Percentiles rank a stretch among this genome's conserved stretches.
Evolutionary conservation across 108 stramenopile genomes (phyloP).

Genomic region (Nannochloropsis salina): DNA sequence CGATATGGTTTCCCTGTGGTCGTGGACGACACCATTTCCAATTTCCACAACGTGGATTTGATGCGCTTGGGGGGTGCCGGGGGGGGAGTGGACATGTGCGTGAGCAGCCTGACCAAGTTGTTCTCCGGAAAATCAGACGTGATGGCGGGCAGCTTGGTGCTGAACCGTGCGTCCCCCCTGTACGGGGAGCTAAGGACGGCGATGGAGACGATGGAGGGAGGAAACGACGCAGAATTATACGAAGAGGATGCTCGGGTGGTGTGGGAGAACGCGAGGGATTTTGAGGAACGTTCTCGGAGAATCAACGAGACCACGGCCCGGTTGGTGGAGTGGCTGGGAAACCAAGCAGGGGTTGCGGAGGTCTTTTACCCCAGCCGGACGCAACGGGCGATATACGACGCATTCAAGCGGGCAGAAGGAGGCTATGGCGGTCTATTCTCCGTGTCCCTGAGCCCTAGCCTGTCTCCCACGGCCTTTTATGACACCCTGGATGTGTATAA

Average conservation of each 20-base stretch:
- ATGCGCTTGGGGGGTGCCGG: slow-evolving; percentile 31
- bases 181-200: slow-evolving; percentile 3
- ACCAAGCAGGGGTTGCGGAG: slow-evolving; percentile 55
- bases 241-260: slow-evolving; percentile 57
- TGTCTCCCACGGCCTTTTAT: slow-evolving; percentile 65
- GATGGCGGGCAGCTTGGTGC: slow-evolving; percentile 59
- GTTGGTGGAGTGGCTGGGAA: slow-evolving; percentile 53
- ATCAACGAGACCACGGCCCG: slow-evolving; percentile 62
- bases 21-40: slow-evolving; percentile 69
- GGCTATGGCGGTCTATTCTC: slow-evolving; percentile 60
- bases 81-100: slow-evolving; percentile 62
- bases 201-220: slow-evolving; percentile 23
- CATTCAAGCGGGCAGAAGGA: slow-evolving; percentile 30
- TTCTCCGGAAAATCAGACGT: slow-evolving; percentile 66
- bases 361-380: slow-evolving; percentile 62
- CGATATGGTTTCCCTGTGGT: slow-evolving; percentile 58
- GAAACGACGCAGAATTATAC: slow-evolving; percentile 44
- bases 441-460: slow-evolving; percentile 49
- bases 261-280: slow-evolving; percentile 53
- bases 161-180: slow-evolving; percentile 1
- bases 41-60: slow-evolving; percentile 63
- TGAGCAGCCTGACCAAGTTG: slow-evolving; percentile 62
- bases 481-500: slow-evolving; percentile 62
- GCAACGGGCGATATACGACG: slow-evolving; percentile 27
- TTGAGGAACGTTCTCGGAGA: slow-evolving; percentile 53